Evolutionary conservation across 805 yeast species (phyloP).

Genomic region (Candida ovalis): DNA sequence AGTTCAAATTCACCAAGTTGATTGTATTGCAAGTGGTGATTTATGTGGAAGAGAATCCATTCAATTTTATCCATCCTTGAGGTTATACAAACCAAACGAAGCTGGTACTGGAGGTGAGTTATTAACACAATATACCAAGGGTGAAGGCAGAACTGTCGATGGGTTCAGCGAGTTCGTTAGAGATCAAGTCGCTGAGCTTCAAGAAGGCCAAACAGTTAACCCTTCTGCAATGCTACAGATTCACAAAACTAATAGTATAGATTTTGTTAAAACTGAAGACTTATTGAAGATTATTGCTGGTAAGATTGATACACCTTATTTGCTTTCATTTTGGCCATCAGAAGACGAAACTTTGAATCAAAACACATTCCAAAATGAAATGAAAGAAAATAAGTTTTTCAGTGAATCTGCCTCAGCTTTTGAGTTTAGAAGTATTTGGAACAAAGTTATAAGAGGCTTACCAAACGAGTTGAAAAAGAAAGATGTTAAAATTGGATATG

Average conservation of each 20-base stretch:
- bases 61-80: constrained; percentile 62
- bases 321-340: constrained; percentile 68
- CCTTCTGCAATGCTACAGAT: constrained; percentile 37
- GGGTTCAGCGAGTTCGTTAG: constrained; percentile 50
- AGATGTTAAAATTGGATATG: constrained; percentile 40
- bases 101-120: constrained; percentile 34
- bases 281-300: constrained; percentile 52
- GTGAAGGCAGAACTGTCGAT: constrained; percentile 43
- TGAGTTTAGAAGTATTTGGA: constrained; percentile 56
- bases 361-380: constrained; percentile 32
- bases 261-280: constrained; percentile 31
- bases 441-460: constrained; percentile 47
- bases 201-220: constrained; percentile 40
- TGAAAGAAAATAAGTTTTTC: constrained; percentile 34
- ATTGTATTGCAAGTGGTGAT: constrained; percentile 86
- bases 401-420: constrained; percentile 45
- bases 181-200: constrained; percentile 42
- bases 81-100: constrained; percentile 61
- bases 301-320: constrained; percentile 41
- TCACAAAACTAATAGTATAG: constrained; percentile 7
- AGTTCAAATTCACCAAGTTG: constrained; percentile 67
- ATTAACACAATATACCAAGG: constrained; percentile 44
- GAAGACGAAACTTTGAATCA: constrained; percentile 37
- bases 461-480: constrained; percentile 7
- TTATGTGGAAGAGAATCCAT: constrained; percentile 69